Conservation (phyloP, 225 moss, liverwort and hornwort genomes). For the Bryum argenteum region DNA sequence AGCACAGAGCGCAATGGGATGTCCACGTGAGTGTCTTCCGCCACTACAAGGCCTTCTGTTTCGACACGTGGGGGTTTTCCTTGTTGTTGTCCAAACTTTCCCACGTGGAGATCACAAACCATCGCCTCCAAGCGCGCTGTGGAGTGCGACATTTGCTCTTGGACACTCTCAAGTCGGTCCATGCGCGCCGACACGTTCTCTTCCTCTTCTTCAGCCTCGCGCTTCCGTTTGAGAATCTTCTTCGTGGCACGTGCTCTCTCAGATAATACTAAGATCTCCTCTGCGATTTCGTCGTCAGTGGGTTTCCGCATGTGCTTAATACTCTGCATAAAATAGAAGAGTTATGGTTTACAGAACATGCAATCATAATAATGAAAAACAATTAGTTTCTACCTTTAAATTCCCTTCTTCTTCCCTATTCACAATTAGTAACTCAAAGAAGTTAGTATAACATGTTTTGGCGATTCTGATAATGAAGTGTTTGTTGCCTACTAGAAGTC, state of each 20-base stretch:
- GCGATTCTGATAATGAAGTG: too few relatives aligned
- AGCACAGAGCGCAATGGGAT: neutral
- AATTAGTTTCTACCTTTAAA: too few relatives aligned
- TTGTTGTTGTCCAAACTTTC: neutral
- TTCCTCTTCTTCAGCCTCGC: neutral
- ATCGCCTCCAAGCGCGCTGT: neutral
- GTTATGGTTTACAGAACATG: neutral
- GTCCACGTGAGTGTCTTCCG: neutral
- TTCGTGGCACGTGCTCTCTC: neutral
- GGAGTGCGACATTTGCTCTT: neutral
- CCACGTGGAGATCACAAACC: neutral
- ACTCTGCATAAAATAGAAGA: too few relatives aligned
- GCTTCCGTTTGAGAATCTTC: neutral
- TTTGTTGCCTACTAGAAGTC: too few relatives aligned
- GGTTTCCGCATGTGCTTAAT: neutral
- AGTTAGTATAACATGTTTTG: too few relatives aligned
- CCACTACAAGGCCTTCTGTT: neutral
- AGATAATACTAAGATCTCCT: neutral
- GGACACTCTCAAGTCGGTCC: neutral
- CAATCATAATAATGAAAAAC: neutral
- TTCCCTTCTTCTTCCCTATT: too few relatives aligned
- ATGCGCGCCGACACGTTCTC: neutral
- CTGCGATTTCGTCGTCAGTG: neutral
- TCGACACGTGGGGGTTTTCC: neutral
- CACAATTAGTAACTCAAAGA: too few relatives aligned